Evolutionary conservation across 768 basidiomycete genomes (phyloP), one percentile per base, ranked within the genome.

Genomic region (Macrolepiota fuliginosa): DNA sequence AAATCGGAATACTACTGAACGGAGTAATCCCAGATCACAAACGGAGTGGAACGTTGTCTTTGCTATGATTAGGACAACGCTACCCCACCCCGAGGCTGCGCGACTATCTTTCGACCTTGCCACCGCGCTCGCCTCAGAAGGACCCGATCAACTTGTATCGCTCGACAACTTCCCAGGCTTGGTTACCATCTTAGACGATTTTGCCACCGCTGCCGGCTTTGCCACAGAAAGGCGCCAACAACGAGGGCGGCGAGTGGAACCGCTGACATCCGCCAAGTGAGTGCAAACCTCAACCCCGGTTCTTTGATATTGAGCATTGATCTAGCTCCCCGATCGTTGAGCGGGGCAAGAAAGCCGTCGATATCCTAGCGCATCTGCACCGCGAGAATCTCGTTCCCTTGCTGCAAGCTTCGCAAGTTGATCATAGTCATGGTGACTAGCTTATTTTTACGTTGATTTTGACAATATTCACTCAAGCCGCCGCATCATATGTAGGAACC

Each of bases 11-110:
- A 25, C 35, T 40, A 54, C 25, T 55, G 61, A 49, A 29, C 62
- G 36, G 36, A 53, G 24, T 36, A 25, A 36, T 64, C 58, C 0
- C 58, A 94, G 89, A 58, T 95, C 94, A 1, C 89, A 91, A 65
- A 98, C 96, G 0, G 96, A 98, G 71, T 99, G 96, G 96, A 94
- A 92, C 63, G 78, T 98, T 42, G 83, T 96, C 22, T 92, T 96
- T 68, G 91, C 92, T 1, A 79, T 98, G 29, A 82, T 98, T 64
- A 86, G 92, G 52, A 89, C 89, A 1, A 96, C 94, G 0, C 83
- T 95, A 45, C 80, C 88, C 12, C 91, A 97, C 69, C 85, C 92
- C 10, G 92, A 94, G 72, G 96, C 95, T 4, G 88, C 93, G 25
- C 88, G 91, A 39, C 77, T 88, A 55, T 90, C 96, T 1, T 92